Conservation (phyloP, 2,329 filamentous ascomycete genomes). For the Trichoderma sp. region DNA sequence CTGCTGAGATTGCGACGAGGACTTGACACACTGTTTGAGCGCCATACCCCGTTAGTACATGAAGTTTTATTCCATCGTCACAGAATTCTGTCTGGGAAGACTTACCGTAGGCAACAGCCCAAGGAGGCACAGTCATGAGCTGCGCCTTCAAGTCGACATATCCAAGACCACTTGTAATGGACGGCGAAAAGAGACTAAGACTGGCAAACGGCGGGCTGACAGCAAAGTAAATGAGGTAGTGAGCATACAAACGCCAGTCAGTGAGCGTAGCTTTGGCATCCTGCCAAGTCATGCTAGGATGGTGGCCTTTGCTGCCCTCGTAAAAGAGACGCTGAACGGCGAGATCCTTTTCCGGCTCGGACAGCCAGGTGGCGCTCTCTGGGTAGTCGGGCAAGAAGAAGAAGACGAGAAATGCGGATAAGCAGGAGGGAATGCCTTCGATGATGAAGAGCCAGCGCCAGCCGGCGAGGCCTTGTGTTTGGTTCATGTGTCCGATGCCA, state of each 20-base stretch:
- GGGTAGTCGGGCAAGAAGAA: slow-evolving; percentile 71
- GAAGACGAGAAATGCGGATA: slow-evolving; percentile 63
- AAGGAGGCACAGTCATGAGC: slow-evolving; percentile 67
- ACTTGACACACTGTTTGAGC: slow-evolving; percentile 40
- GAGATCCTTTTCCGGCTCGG: slow-evolving; percentile 59
- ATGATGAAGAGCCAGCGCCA: slow-evolving; percentile 70
- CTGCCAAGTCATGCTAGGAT: slow-evolving; percentile 62
- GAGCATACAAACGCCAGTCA: slow-evolving; percentile 67
- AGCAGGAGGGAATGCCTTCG: slow-evolving; percentile 64
- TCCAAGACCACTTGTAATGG: slow-evolving; percentile 57
- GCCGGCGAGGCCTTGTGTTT: slow-evolving; percentile 58
- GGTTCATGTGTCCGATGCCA: slow-evolving; percentile 71
- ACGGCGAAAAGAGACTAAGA: slow-evolving; percentile 62
- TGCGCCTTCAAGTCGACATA: slow-evolving; percentile 58
- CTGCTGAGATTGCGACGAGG: slow-evolving; percentile 58
- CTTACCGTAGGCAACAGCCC: slow-evolving; percentile 58
- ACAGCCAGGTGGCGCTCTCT: slow-evolving; percentile 64
- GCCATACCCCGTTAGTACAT: background rate
- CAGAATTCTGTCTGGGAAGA: too few species aligned
- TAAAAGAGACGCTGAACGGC: slow-evolving; percentile 45
- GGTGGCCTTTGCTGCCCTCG: slow-evolving; percentile 56
- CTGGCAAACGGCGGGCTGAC: slow-evolving; percentile 58
- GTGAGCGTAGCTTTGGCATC: slow-evolving; percentile 71
- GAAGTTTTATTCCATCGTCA: background rate
- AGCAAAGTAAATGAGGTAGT: slow-evolving; percentile 58